phyloP scores from a whole-genome alignment of 1,284 basidiomycete species.

The Ustilago loliicola region DNA sequence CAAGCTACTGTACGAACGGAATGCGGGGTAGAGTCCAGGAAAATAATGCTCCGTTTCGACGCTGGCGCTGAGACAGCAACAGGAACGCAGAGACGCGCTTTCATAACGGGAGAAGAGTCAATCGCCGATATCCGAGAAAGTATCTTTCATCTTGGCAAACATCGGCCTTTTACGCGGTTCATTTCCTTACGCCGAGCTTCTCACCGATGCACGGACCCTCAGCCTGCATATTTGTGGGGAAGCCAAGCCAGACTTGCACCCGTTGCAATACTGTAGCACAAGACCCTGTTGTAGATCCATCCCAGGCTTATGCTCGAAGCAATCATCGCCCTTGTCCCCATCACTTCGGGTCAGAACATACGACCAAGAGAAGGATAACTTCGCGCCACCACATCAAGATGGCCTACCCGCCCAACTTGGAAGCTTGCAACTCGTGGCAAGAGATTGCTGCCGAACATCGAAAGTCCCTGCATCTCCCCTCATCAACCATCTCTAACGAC shows the following conservation, averaged over 20 bases:
- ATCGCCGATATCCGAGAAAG: constrained; percentile 4
- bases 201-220: not conserved
- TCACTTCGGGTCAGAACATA: not conserved
- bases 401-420: not conserved
- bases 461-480: constrained; percentile 9
- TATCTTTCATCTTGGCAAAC: not conserved
- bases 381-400: not conserved
- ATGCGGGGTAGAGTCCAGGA: not conserved
- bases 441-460: constrained; percentile 35
- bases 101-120: not conserved
- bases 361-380: too few species aligned
- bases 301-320: too few species aligned
- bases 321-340: not conserved
- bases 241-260: not conserved
- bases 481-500: constrained; percentile 14
- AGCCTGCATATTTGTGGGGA: not conserved
- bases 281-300: too few species aligned
- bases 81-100: not conserved
- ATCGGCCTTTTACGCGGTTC: not conserved
- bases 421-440: constrained; percentile 22
- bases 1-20: not conserved
- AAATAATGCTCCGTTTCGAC: not conserved
- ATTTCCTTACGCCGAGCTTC: not conserved
- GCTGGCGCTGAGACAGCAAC: not conserved
- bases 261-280: not conserved